Evolutionary conservation across 805 yeast genomes (phyloP), one percentile per base, ranked within the genome.

Genomic region (Yamadazyma sp.): DNA sequence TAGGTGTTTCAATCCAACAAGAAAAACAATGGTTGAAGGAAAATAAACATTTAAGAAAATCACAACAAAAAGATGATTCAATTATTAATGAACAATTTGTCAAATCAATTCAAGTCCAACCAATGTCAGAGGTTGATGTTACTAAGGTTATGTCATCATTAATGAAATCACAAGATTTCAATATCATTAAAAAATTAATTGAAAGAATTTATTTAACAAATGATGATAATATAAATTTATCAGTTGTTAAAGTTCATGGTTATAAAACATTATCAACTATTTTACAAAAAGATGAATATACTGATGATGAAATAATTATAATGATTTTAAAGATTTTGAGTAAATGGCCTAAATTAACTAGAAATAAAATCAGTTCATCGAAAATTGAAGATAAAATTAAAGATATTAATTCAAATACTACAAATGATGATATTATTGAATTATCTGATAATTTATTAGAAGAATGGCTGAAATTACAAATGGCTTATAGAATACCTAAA

Each of bases 401-500:
- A 26, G 66, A 64, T 4, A 51, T 85, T 16, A 49, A 47, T 15
- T 33, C 39, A 31, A 45, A 39, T 7, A 48, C 56, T 24, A 23
- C 30, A 8, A 55, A 53, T 38, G 49, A 45, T 3, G 56, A 56
- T 8, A 50, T 70, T 22, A 50, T 56, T 44, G 38, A 36, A 1
- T 57, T 69, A 35, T 70, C 82, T 3, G 39, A 55, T 3, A 55
- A 56, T 5, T 58, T 91, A 24, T 49, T 86, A 18, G 64, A 69
- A 1, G 80, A 70, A 37, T 91, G 97, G 97, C 65, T 80, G 29
- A 63, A 64, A 17, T 73, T 86, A 40, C 81, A 83, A 52, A 78
- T 86, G 75, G 89, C 88, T n/a, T 85, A 82, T 52, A 74, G 93
- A 29, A 89, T 91, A 33, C 89, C 94, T 1, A 81, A 89, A 48